Evolutionary conservation across 768 basidiomycete genomes (phyloP).

Genomic region (Boletus rufocinnamomeus): DNA sequence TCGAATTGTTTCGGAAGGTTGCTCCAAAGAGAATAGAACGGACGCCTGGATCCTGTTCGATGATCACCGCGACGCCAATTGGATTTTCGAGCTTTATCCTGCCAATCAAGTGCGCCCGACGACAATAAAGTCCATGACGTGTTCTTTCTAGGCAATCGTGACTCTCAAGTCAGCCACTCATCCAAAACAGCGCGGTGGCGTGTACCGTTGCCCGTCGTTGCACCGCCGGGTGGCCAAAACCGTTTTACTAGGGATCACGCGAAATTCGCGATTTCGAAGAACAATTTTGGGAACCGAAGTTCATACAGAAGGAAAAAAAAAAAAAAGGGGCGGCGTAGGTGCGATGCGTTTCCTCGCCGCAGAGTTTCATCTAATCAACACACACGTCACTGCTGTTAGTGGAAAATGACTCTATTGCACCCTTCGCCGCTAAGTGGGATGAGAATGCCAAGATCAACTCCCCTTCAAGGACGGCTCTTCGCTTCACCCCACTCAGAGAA

Average conservation of each 20-base stretch:
- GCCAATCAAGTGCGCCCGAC: slow-evolving; percentile 6
- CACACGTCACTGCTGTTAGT: too few species aligned
- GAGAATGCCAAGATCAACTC: not conserved
- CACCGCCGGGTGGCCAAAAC: not conserved
- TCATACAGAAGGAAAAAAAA: not conserved
- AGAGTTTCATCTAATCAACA: not conserved
- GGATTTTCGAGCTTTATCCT: slow-evolving; percentile 3
- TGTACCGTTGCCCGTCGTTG: not conserved
- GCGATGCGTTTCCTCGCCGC: not conserved
- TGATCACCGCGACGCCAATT: slow-evolving; percentile 12
- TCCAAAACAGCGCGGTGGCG: slow-evolving; percentile 5
- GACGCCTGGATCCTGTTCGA: not conserved
- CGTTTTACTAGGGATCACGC: not conserved
- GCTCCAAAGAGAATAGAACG: not conserved
- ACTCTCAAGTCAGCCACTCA: not conserved
- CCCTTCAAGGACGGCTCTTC: not conserved
- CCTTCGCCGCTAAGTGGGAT: not conserved
- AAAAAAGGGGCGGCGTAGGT: not conserved
- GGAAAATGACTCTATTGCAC: not conserved
- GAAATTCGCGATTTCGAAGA: not conserved
- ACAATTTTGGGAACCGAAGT: not conserved
- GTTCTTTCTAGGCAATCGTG: not conserved
- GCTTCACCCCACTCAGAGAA: not conserved
- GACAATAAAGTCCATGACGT: not conserved
- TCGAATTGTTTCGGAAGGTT: not conserved